phyloP scores from a whole-genome alignment of 768 basidiomycete genomes.

The Hericium erinaceus region DNA sequence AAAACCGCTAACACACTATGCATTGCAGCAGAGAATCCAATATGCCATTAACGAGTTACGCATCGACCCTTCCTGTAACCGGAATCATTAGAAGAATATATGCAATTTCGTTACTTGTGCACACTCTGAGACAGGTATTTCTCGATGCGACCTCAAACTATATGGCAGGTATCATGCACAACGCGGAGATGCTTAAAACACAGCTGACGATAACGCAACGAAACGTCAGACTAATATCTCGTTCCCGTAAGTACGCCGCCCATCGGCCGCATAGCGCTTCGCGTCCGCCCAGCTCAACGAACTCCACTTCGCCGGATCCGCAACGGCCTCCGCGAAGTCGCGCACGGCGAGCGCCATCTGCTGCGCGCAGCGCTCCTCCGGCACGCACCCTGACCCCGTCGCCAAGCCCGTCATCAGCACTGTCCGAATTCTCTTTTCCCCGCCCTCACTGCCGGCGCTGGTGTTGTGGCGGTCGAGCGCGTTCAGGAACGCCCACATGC shows the following conservation, averaged over 20 bases:
- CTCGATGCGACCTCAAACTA: too few relatives aligned
- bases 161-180: too few relatives aligned
- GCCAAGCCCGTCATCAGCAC: constrained; percentile 15
- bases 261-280: neutral
- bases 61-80: too few relatives aligned
- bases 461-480: constrained; percentile 20
- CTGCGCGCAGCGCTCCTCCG: constrained; percentile 1
- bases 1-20: too few relatives aligned
- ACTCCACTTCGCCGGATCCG: constrained; percentile 1
- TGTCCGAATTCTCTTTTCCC: neutral
- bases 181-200: too few relatives aligned
- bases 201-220: too few relatives aligned
- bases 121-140: too few relatives aligned
- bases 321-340: constrained; percentile 3
- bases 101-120: too few relatives aligned
- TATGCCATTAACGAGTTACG: too few relatives aligned
- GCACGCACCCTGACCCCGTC: constrained; percentile 9
- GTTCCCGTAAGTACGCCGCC: neutral
- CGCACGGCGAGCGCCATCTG: constrained; percentile 10
- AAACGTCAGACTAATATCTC: too few relatives aligned
- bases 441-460: neutral
- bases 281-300: neutral
- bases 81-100: too few relatives aligned
- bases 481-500: constrained; percentile 23
- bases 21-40: too few relatives aligned